phyloP scores from a whole-genome alignment of 1,284 basidiomycete species.

The Ustilago vetiveriae region DNA sequence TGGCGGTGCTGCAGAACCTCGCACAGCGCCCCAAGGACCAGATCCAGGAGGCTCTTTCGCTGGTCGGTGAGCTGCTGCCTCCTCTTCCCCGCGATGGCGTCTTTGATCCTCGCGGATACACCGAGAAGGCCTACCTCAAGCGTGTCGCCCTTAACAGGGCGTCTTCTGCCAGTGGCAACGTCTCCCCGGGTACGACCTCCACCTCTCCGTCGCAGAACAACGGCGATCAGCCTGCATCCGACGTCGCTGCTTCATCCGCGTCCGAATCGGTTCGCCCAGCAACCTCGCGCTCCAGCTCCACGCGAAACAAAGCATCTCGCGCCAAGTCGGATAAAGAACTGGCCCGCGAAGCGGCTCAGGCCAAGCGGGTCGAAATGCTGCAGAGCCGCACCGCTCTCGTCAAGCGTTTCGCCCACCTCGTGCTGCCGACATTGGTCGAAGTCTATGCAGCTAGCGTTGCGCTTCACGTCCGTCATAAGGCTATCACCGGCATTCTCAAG shows the following conservation, averaged over 20 bases:
- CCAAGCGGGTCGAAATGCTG: slow-evolving; percentile 56
- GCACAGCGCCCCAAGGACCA: slow-evolving; percentile 91
- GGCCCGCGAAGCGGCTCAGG: slow-evolving; percentile 49
- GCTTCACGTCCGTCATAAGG: slow-evolving; percentile 52
- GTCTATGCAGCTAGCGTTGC: slow-evolving; percentile 64
- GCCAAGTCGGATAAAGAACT: slow-evolving; percentile 53
- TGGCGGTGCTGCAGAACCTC: slow-evolving; percentile 96
- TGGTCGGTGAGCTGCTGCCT: slow-evolving; percentile 61
- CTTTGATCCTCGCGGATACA: slow-evolving; percentile 88
- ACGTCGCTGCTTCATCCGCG: not conserved
- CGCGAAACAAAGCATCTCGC: slow-evolving; percentile 16
- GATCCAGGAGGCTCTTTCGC: slow-evolving; percentile 62
- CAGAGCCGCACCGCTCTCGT: slow-evolving; percentile 51
- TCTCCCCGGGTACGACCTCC: slow-evolving; percentile 1
- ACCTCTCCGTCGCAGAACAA: not conserved
- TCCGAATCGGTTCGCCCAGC: slow-evolving; percentile 8
- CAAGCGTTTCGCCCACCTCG: slow-evolving; percentile 59
- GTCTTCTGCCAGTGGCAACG: not conserved
- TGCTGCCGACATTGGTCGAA: slow-evolving; percentile 63
- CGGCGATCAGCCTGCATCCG: slow-evolving; percentile 8
- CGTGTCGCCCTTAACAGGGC: slow-evolving; percentile 22
- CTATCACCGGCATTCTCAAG: slow-evolving; percentile 61
- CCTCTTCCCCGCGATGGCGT: slow-evolving; percentile 77
- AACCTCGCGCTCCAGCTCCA: slow-evolving; percentile 19
- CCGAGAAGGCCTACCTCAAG: slow-evolving; percentile 79